Evolutionary conservation across 169 alveolate species (phyloP), one percentile per base, ranked within the genome.

Genomic region (Plasmodium gonderi): DNA sequence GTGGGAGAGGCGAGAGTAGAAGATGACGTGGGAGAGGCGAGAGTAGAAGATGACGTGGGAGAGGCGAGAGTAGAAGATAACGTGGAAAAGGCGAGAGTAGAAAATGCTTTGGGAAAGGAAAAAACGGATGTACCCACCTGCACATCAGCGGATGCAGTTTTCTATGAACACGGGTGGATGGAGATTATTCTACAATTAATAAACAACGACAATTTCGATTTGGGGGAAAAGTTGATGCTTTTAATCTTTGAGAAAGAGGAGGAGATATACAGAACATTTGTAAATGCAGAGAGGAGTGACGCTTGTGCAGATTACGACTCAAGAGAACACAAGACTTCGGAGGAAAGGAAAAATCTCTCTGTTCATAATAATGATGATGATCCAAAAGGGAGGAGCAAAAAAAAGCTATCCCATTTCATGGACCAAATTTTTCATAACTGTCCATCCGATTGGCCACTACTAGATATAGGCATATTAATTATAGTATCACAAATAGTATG

Each of bases 141-240:
- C 26, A 3, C 17, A 4, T n/a, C 17, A 12, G 49, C 79, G 29
- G 49, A 69, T 12, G 12, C 68, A 9, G 78, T 87, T 45, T 87
- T 87, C 79, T 78, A 78, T 65, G 89, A 87, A 29, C 93, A 87
- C 72, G 93, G 45, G 33, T 87, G 93, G 93, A 36, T 87, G 44
- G 47, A 29, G 11, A 40, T 87, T 31, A 87, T 87, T 33, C 68
- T 87, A n/a, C 85, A 75, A 78, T 7, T 87, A 5, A 87, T 87
- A 75, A 67, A 87, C 65, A 74, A 87, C 33, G 68, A 75, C 23
- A 87, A 87, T 51, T 87, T 87, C 23, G n/a, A 33, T 40, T 78
- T 87, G 17, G 93, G 83, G 33, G 75, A 87, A 87, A 76, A 74
- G 36, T 75, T 87, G 54, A 87, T 87, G 93, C 44, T 74, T 31